These are phyloP conservation scores for Aspergillus baeticus DNA, from an alignment of 495 filamentous ascomycete species.

Conservation along the genomic window DNA sequence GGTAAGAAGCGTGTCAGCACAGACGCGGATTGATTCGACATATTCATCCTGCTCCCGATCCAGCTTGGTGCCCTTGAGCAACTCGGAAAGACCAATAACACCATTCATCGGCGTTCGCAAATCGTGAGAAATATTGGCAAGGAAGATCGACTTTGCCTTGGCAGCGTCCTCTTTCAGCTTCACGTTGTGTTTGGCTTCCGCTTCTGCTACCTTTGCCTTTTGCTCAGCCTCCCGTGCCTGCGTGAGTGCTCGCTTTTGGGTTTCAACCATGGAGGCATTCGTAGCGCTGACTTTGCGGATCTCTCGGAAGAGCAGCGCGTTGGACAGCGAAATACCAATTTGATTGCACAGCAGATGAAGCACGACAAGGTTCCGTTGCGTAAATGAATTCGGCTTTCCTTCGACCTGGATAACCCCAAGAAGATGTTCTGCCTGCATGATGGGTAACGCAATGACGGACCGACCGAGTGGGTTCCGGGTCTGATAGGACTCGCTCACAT, in stretches of 20 bases:
- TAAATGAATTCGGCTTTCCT: slow-evolving; percentile 81
- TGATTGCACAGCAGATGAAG: slow-evolving; percentile 85
- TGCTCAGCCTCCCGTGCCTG: slow-evolving; percentile 78
- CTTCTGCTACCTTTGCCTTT: slow-evolving; percentile 80
- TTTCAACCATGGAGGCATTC: slow-evolving; percentile 83
- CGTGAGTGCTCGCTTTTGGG: slow-evolving; percentile 77
- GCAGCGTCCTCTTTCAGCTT: slow-evolving; percentile 89
- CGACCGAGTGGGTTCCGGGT: slow-evolving; percentile 66
- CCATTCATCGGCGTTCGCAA: slow-evolving; percentile 84
- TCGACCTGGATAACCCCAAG: slow-evolving; percentile 85
- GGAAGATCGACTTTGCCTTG: slow-evolving; percentile 86
- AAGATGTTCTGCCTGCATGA: slow-evolving; percentile 73
- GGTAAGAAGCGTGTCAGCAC: slow-evolving; percentile 84
- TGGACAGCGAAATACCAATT: slow-evolving; percentile 84
- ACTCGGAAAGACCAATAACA: slow-evolving; percentile 86
- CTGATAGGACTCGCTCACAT: slow-evolving; percentile 69
- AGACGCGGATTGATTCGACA: slow-evolving; percentile 89
- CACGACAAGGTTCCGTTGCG: slow-evolving; percentile 82
- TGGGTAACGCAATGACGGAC: slow-evolving; percentile 82
- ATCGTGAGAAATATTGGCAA: slow-evolving; percentile 90
- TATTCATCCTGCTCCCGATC: slow-evolving; percentile 83
- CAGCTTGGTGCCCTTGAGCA: slow-evolving; percentile 74
- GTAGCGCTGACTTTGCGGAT: slow-evolving; percentile 75
- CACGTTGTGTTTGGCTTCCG: slow-evolving; percentile 80
- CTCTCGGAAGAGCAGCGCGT: slow-evolving; percentile 79